These are phyloP conservation scores for Penicillium antarcticum DNA, from an alignment of 495 filamentous ascomycete genomes.

Conservation along the genomic window DNA sequence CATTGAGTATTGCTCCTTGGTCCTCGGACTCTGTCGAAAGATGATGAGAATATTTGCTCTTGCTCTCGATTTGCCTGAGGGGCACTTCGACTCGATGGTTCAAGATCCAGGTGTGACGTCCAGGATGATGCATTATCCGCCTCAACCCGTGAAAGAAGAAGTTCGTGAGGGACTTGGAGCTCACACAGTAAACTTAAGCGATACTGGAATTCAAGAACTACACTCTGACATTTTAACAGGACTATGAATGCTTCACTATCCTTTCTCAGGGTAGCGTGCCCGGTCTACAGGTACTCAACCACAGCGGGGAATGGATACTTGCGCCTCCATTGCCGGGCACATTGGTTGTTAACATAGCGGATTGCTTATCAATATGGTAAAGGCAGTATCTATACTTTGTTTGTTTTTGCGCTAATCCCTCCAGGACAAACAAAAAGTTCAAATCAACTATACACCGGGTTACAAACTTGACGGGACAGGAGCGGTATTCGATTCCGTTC, in stretches of 20 bases:
- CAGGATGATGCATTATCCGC: slow-evolving; percentile 45
- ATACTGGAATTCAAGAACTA: too few relatives aligned
- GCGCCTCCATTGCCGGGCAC: slow-evolving; percentile 40
- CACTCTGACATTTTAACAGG: slow-evolving; percentile 9
- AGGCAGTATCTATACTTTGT: background rate
- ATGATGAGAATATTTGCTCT: slow-evolving; percentile 46
- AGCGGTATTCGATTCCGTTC: slow-evolving; percentile 48
- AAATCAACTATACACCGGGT: slow-evolving; percentile 50
- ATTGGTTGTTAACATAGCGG: slow-evolving; percentile 51
- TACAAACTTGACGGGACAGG: slow-evolving; percentile 40
- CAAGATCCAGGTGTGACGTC: slow-evolving; percentile 41
- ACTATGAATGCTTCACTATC: slow-evolving; percentile 48
- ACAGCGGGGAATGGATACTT: slow-evolving; percentile 38
- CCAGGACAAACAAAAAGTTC: slow-evolving; percentile 40
- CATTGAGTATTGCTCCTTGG: slow-evolving; percentile 24
- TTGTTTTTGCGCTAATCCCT: background rate
- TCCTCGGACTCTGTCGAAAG: slow-evolving; percentile 27
- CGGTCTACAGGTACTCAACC: slow-evolving; percentile 43
- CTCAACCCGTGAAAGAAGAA: slow-evolving; percentile 28
- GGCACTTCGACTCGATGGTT: slow-evolving; percentile 40
- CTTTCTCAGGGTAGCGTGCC: slow-evolving; percentile 35
- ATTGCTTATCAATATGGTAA: slow-evolving; percentile 45
- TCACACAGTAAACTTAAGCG: slow-evolving; percentile 30
- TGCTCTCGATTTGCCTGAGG: slow-evolving; percentile 38
- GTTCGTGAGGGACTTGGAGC: slow-evolving; percentile 42